A percentile compares a stretch with the other conserved stretches of the same genome.
Evolutionary conservation across 208 protist genomes (phyloP).

Genomic region (Crithidia bombi): DNA sequence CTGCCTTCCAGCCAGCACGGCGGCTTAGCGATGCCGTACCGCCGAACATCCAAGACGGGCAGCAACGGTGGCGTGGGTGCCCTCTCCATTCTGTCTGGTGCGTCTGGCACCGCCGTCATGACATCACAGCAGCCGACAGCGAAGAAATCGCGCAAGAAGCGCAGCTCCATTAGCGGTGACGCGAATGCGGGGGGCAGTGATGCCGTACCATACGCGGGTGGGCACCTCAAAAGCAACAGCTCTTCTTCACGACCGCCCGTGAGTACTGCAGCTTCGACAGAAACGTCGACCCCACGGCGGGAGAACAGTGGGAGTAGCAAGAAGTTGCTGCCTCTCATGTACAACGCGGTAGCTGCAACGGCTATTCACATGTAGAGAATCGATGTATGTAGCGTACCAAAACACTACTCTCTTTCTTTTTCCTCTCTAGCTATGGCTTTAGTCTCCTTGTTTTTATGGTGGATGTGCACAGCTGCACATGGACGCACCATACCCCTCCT

Average conservation of each 20-base stretch:
- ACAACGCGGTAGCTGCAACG: slow-evolving; percentile 13
- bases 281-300: slow-evolving; percentile 9
- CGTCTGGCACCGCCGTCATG: neutral
- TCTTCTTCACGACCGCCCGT: neutral
- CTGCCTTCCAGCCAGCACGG: slow-evolving; percentile 16
- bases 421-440: neutral
- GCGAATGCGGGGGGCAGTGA: neutral
- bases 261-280: neutral
- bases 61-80: slow-evolving; percentile 11
- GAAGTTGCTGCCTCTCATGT: slow-evolving; percentile 9
- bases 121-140: slow-evolving; percentile 1
- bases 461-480: too few species aligned
- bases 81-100: too few species aligned
- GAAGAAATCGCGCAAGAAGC: slow-evolving; percentile 17
- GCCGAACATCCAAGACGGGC: slow-evolving; percentile 6
- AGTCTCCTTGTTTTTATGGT: neutral
- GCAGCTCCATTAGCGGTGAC: slow-evolving; percentile 12
- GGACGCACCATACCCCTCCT: too few species aligned
- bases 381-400: slow-evolving; percentile 3
- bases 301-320: slow-evolving; percentile 7
- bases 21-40: slow-evolving; percentile 17
- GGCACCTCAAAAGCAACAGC: neutral
- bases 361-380: slow-evolving; percentile 14
- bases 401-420: slow-evolving; percentile 5
- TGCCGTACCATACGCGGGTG: neutral